Base-by-base conservation (phyloP, 164 flowering plant species). In the Piper betle region DNA sequence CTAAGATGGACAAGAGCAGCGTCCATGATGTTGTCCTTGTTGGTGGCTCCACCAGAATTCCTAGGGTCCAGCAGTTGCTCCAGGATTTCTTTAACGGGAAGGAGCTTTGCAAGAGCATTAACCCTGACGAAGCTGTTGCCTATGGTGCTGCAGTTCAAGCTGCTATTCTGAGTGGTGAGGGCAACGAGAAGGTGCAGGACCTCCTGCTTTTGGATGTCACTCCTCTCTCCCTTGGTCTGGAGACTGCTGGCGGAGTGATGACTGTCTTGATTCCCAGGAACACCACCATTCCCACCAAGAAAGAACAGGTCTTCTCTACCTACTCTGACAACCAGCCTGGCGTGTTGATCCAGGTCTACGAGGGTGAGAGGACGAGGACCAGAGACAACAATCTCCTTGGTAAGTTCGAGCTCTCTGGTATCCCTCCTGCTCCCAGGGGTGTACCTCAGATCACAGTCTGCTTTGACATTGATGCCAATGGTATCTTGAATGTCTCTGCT, bases 121-220 rank as follows among this genome's bases (percentile, higher is more conserved):
- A 82, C 74, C 83, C 85, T 12, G 85, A 82, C 50, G 83, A 82
- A 64, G 86, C 86, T 16, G 84, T 80, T 46, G 86, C 86, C 8
- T 77, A 78, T 57, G 86, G 86, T 52, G 86, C 86, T 58, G 84
- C 86, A 25, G 79, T 78, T 1, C 84, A 80, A 39, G 86, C 86
- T 57, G 86, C 82, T 4, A 74, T 77, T 38, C 62, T 82, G 70
- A 75, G 76, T 52, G 83, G 85, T 39, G 80, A 78, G 67, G 81
- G 85, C 37, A 76, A 78, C 48, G 78, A 80, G 75, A 77, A 77
- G 72, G 81, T 80, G 4, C 78, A 74, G 62, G 81, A 79, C 20
- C 58, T 82, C 37, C 62, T 80, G 64, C 71, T 82, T 4, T 57
- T 77, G 62, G 86, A 82, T 63, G 84, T 80, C 18, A 82, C 82